Conservation (phyloP, 768 basidiomycete genomes). For the Cyathus striatus region DNA sequence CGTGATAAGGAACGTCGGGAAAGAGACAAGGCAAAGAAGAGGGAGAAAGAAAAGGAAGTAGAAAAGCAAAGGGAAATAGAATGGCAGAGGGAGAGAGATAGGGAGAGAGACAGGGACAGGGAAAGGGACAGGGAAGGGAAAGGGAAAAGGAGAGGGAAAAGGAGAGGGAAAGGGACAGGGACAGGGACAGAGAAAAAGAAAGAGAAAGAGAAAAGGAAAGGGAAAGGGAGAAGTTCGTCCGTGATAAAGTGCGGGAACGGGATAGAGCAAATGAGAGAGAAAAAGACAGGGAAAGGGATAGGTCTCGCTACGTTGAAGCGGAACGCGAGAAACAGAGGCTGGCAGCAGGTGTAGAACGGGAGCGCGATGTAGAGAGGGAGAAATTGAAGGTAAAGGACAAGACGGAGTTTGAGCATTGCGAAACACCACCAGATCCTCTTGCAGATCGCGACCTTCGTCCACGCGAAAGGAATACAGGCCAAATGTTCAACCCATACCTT, state of each 20-base stretch:
- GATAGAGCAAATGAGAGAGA: slow-evolving; percentile 10
- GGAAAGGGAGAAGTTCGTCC: slow-evolving; percentile 14
- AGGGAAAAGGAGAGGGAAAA: slow-evolving; percentile 3
- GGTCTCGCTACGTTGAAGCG: slow-evolving; percentile 7
- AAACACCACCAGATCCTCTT: not conserved
- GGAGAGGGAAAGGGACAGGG: slow-evolving; percentile 4
- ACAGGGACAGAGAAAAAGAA: slow-evolving; percentile 6
- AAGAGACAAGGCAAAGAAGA: slow-evolving; percentile 1
- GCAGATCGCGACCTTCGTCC: slow-evolving; percentile 14
- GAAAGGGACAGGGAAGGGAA: slow-evolving; percentile 4
- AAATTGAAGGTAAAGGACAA: no score
- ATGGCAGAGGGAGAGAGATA: slow-evolving; percentile 3
- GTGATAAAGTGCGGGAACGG: slow-evolving; percentile 7
- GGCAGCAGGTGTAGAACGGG: not conserved
- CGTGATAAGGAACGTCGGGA: slow-evolving; percentile 6
- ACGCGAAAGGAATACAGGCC: slow-evolving; percentile 10
- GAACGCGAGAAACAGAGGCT: slow-evolving; percentile 5
- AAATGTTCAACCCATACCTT: slow-evolving; percentile 5
- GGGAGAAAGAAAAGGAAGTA: slow-evolving; percentile 7
- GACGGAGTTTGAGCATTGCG: slow-evolving; percentile 8
- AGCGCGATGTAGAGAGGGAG: slow-evolving; percentile 6
- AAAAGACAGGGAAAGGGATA: slow-evolving; percentile 7
- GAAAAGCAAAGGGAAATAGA: slow-evolving; percentile 5
- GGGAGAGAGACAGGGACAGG: slow-evolving; percentile 2
- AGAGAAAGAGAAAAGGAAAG: slow-evolving; percentile 22